A percentile compares a stretch with the other conserved stretches of the same genome.
Conservation (phyloP, 192 early-diverging fungal genomes). For the Coemansia sp. region DNA sequence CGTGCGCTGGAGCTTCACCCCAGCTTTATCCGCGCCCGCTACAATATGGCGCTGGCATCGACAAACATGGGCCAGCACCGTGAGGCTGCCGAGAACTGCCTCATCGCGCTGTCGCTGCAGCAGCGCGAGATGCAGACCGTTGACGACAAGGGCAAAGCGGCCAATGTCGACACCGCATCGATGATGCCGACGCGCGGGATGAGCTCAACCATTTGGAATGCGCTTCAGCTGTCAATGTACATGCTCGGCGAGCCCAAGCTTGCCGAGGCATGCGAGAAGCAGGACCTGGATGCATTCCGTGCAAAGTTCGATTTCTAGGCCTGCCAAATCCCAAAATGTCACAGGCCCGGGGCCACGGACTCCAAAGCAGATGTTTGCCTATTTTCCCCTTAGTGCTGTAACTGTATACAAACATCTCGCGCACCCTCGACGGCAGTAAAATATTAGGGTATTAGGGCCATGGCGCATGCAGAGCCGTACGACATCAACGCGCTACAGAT, state of each 20-base stretch:
- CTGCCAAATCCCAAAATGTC: too few species aligned
- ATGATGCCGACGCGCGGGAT: conserved; percentile 48
- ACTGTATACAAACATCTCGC: background rate
- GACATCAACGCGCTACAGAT: conserved; percentile 31
- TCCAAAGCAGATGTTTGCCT: too few species aligned
- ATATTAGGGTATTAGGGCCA: background rate
- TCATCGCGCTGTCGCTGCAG: conserved; percentile 84
- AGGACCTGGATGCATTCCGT: conserved; percentile 76
- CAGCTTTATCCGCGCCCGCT: conserved; percentile 88
- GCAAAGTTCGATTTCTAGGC: conserved; percentile 76
- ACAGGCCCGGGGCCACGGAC: too few species aligned
- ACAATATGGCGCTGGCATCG: conserved; percentile 90
- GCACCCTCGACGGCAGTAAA: background rate
- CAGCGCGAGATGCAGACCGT: conserved; percentile 51
- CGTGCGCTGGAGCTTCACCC: conserved; percentile 93
- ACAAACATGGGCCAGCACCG: conserved; percentile 82
- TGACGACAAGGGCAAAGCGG: conserved; percentile 24
- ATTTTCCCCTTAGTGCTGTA: too few species aligned
- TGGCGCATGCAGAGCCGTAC: conserved; percentile 17
- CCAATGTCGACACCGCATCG: conserved; percentile 7
- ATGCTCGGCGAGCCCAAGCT: conserved; percentile 79
- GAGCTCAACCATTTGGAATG: conserved; percentile 77
- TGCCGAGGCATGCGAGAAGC: conserved; percentile 67
- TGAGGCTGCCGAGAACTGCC: conserved; percentile 88
- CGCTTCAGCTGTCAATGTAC: conserved; percentile 66